Evolutionary conservation across 306 rosid genomes (phyloP), one percentile per base, ranked within the genome.

Genomic region (Ormosia emarginata): DNA sequence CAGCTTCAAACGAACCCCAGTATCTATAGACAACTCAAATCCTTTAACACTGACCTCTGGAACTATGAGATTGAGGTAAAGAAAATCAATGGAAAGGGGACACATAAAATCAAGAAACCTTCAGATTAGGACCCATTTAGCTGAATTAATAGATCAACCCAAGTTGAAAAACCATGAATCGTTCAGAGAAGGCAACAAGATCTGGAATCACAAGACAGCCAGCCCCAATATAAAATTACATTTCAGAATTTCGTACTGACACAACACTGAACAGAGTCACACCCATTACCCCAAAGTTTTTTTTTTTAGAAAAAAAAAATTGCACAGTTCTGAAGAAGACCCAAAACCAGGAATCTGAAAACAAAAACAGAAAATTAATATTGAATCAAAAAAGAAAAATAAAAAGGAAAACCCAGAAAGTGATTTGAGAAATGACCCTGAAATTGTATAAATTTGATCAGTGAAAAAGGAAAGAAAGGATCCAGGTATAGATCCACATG

Each of bases 401-500:
- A 18, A 24, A 24, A 3, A 33, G 37, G 32, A 68, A 58, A 57
- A 2, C 34, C 59, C 47, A 41, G 36, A 43, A 34, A 46, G 30
- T 17, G 40, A 13, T 46, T 36, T 18, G n/a, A 34, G 33, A 61
- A 71, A 70, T 13, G 52, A 44, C 30, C 36, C n/a, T 17, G 24
- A 71, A 80, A 71, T 62, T 80, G 18, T 12, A 24, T 3, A n/a
- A 32, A 59, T 44, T 32, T 33, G 36, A 53, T 63, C 49, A 39
- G 18, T 41, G 56, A 34, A 64, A 30, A 43, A 6, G 24, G 4
- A 39, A 41, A 52, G 75, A 52, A 80, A 14, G 24, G 7, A 8
- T 58, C 78, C 3, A 80, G 49, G 55, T 63, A 37, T 70, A 62
- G 75, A 64, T 73, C 57, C 61, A 71, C 41, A 49, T 8, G n/a